Percentiles rank a stretch among this genome's conserved stretches.
These are phyloP conservation scores for Cladorrhinum sp. DNA, from an alignment of 2,329 filamentous ascomycete species.

Conservation along the genomic window DNA sequence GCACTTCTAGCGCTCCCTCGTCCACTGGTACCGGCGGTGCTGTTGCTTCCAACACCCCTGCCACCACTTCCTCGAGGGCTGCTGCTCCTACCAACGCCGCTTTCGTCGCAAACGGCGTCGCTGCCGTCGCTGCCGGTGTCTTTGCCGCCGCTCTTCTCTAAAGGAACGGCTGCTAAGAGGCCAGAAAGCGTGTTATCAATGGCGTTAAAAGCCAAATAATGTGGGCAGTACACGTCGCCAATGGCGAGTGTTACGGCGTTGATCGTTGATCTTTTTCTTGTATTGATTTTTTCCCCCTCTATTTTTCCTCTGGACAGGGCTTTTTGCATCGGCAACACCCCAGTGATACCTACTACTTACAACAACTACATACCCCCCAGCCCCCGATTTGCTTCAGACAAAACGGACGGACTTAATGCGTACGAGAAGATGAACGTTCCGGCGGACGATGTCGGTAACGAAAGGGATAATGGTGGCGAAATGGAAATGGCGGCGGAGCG, in stretches of 20 bases:
- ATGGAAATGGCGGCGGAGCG: background rate
- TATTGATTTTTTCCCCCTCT: conserved; percentile 22
- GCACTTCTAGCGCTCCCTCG: conserved; percentile 29
- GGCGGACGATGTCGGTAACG: conserved; percentile 20
- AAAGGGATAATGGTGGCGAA: conserved; percentile 13
- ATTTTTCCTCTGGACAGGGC: conserved; percentile 23
- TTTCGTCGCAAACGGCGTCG: conserved; percentile 43
- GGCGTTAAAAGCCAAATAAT: conserved; percentile 4
- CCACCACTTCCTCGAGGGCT: conserved; percentile 22
- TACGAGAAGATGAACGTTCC: conserved; percentile 23
- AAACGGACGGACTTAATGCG: conserved; percentile 12
- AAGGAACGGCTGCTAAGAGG: conserved; percentile 9
- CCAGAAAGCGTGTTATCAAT: background rate
- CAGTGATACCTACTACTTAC: conserved; percentile 10
- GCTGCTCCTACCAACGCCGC: conserved; percentile 34
- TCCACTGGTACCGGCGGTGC: conserved; percentile 24
- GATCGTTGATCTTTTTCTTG: conserved; percentile 25
- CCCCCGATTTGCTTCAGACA: background rate
- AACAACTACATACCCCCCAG: conserved; percentile 20
- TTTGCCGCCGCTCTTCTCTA: conserved; percentile 51
- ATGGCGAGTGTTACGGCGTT: conserved; percentile 10
- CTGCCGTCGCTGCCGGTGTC: conserved; percentile 49
- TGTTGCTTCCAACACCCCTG: conserved; percentile 19
- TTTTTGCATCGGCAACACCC: conserved; percentile 18
- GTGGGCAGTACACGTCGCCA: background rate